A percentile compares a stretch with the other conserved stretches of the same genome.
These are phyloP conservation scores for Bryoglossum gracile DNA, from an alignment of 495 filamentous ascomycete genomes.

Conservation along the genomic window DNA sequence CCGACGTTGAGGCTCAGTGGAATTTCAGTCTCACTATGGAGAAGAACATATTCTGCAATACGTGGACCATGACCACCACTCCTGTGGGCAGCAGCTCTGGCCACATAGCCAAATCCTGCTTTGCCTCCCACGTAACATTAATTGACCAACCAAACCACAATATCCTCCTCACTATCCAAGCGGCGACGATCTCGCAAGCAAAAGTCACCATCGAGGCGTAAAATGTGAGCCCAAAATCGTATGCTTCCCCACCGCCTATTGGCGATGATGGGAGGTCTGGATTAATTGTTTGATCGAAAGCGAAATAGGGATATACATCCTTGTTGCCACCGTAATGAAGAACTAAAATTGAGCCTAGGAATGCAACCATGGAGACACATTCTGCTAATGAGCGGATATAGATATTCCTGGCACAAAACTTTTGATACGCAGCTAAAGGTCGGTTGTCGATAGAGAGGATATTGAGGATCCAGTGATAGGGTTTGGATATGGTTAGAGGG, in stretches of 20 bases:
- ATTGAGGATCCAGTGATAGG: constrained; percentile 43
- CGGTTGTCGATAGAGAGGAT: constrained; percentile 43
- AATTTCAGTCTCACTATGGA: constrained; percentile 55
- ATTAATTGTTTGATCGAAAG: constrained; percentile 37
- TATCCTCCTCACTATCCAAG: constrained; percentile 47
- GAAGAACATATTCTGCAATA: constrained; percentile 61
- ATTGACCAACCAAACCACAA: constrained; percentile 47
- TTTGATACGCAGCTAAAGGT: constrained; percentile 50
- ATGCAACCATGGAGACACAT: constrained; percentile 58
- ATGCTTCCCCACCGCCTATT: constrained; percentile 33
- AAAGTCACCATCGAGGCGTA: constrained; percentile 52
- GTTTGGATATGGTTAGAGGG: constrained; percentile 51
- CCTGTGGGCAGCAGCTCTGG: constrained; percentile 55
- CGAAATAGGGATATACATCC: constrained; percentile 52
- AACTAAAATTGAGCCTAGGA: constrained; percentile 51
- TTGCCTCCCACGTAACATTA: constrained; percentile 51
- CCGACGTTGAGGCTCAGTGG: constrained; percentile 29
- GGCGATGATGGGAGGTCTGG: background rate
- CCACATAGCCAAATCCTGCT: constrained; percentile 50
- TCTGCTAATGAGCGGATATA: constrained; percentile 56
- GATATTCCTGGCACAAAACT: constrained; percentile 51
- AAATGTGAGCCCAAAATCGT: constrained; percentile 51
- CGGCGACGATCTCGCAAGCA: constrained; percentile 52
- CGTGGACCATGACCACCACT: constrained; percentile 54
- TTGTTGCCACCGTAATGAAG: constrained; percentile 56